Base-by-base conservation (phyloP, 352 stramenopile species). In the Phytopythium litorale region DNA sequence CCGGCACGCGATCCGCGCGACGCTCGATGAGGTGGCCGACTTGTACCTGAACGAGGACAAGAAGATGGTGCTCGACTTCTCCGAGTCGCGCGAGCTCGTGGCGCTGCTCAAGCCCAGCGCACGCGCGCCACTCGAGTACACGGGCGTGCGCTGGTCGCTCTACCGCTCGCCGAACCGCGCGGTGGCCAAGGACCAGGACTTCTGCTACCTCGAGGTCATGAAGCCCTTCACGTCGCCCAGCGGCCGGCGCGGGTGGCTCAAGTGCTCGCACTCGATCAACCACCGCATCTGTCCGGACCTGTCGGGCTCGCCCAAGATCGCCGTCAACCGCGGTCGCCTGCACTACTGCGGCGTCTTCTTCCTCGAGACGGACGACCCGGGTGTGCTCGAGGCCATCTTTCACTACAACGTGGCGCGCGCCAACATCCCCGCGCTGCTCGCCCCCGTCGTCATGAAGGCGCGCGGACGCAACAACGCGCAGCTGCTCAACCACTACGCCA, bases 11-110 rank as follows among this genome's bases (percentile, higher is more conserved):
- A 66, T 91, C 59, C 82, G 81, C 64, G 82, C 66, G 0, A 78
- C 78, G 37, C 77, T 91, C n/a, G 79, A 88, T 21, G 75, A 86
- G 55, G 76, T 89, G 57, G 80, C 78, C 4, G 76, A 89, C 18
- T 46, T 91, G 52, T 91, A 87, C 58, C 53, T 89, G 48, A 81
- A 76, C 62, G 68, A 79, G 30, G 68, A 82, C 18, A 85, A 82
- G 63, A 80, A 87, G 62, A 77, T 91, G 68, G 78, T 88, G 65
- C 71, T 91, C 19, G 82, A 91, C 59, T 91, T 89, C 60, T 87
- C 82, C 50, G 76, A 86, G 63, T 88, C 82, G 16, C 64, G 73
- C 45, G 73, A 87, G 30, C 66, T 88, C 32, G 67, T 75, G 13
- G 63, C 81, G 63, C 71, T 92, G 11, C 73, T 84, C 21, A 62